phyloP scores from a whole-genome alignment of 1,139 yeast genomes.

The Pichia sp. region DNA sequence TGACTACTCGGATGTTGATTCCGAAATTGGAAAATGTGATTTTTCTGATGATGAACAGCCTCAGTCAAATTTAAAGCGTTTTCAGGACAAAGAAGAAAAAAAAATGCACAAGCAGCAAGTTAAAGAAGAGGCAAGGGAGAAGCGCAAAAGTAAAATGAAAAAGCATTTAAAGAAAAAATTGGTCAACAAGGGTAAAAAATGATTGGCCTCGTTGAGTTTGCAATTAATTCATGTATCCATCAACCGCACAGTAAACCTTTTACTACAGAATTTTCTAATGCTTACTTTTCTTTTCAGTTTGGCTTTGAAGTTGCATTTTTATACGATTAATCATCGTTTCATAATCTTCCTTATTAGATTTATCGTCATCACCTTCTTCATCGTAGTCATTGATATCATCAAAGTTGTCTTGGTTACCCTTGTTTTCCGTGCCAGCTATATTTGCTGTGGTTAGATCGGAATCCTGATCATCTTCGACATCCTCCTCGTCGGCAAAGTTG shows the following conservation, averaged over 20 bases:
- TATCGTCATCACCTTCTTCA: not conserved
- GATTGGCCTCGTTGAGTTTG: not conserved
- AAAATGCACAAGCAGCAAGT: conserved; percentile 80
- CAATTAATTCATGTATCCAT: not conserved
- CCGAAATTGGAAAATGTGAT: conserved; percentile 32
- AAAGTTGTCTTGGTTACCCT: too few species aligned
- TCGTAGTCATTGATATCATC: not conserved
- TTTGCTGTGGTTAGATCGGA: not conserved
- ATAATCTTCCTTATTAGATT: conserved; percentile 1
- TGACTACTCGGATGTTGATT: conserved; percentile 27
- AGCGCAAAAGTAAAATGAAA: conserved; percentile 85
- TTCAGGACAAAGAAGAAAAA: conserved; percentile 80
- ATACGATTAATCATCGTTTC: not conserved
- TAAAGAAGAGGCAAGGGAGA: conserved; percentile 80
- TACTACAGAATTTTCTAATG: not conserved
- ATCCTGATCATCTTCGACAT: not conserved
- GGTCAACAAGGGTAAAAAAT: conserved; percentile 42
- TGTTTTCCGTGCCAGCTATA: too few species aligned
- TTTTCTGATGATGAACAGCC: conserved; percentile 28
- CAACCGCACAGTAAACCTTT: not conserved
- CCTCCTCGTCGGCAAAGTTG: conserved; percentile 1
- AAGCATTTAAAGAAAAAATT: conserved; percentile 84
- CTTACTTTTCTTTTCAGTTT: not conserved
- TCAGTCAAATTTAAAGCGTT: conserved; percentile 63
- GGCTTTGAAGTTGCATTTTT: not conserved